Percentiles rank a stretch among this genome's conserved stretches.
Conservation (phyloP, 2,329 filamentous ascomycete genomes). For the Shiraia sp. region DNA sequence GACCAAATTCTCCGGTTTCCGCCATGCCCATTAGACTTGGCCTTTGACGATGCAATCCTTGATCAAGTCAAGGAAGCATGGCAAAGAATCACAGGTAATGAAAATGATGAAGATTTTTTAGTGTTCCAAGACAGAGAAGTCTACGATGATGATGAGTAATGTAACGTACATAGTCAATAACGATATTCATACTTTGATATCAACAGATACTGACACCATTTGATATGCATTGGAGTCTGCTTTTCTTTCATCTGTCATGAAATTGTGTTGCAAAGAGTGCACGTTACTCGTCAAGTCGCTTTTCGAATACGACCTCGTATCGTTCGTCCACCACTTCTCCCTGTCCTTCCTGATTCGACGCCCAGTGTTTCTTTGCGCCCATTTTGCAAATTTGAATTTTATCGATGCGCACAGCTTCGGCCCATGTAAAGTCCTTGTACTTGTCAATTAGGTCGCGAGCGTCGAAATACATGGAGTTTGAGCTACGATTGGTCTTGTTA, state of each 20-base stretch:
- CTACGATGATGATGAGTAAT: conserved; percentile 59
- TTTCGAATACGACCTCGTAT: conserved; percentile 55
- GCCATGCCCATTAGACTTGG: conserved; percentile 64
- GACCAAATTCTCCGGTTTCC: conserved; percentile 61
- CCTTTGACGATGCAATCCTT: conserved; percentile 73
- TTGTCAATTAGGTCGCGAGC: conserved; percentile 50
- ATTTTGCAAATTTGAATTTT: conserved; percentile 80
- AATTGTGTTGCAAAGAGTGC: too few relatives aligned
- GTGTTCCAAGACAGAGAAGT: conserved; percentile 76
- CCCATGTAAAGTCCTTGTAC: conserved; percentile 72
- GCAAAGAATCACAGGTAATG: conserved; percentile 63
- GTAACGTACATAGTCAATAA: neutral
- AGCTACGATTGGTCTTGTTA: conserved; percentile 28
- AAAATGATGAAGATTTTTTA: conserved; percentile 66
- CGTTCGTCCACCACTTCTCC: conserved; percentile 56
- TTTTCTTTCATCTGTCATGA: too few relatives aligned
- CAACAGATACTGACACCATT: too few relatives aligned
- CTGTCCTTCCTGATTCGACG: conserved; percentile 37
- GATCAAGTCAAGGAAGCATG: conserved; percentile 71
- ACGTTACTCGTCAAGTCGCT: conserved; percentile 17
- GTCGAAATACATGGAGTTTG: conserved; percentile 47
- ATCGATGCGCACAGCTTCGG: conserved; percentile 67
- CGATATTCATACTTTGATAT: too few relatives aligned
- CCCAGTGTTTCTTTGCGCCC: conserved; percentile 72
- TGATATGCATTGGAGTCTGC: too few relatives aligned